Base-by-base conservation (phyloP, 106 monocot species). In the Dendrobium catenatum region DNA sequence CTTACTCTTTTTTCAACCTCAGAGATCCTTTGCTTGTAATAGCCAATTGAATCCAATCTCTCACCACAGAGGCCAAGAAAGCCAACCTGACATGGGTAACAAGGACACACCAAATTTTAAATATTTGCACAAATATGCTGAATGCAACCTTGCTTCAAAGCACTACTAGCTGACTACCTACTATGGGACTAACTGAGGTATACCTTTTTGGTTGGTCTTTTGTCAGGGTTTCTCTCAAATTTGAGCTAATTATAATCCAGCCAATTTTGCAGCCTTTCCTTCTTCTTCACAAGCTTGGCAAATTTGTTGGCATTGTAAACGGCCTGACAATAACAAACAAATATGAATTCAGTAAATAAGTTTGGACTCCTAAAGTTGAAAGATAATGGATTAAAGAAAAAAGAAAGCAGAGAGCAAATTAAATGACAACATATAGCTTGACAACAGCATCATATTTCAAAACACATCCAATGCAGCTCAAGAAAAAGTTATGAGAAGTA, bases 271-370 rank as follows among this genome's bases (percentile, higher is more conserved):
- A 91, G 81, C 16, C 87, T 74, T 47, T 93, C 91, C 80, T 82
- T 99, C 75, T 85, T 59, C 29, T 86, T 90, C 11, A 95, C 87
- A 42, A 99, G 85, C 81, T 87, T 93, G 26, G 85, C 89, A 89
- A 88, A 95, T 85, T 85, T 86, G 79, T 95, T 99, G 79, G 98
- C 91, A 86, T 99, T 91, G 83, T 91, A 99, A 54, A 99, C 98
- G 87, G 87, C 89, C 98, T 99, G 85, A 75, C 26, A 26, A 81
- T 66, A 43, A 37, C 24, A 79, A 51, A 74, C 5, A 20, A 19
- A 44, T 33, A 37, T 74, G 37, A 37, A 37, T 37, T 37, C 37
- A 37, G 27, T 26, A 76, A 19, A 49, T 26, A 49, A 76, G 76
- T 76, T 1, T 26, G 29, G 24, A 17, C 5, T 44, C 20, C 17